A percentile compares a stretch with the other conserved stretches of the same genome.
Conservation (phyloP, 495 filamentous ascomycete species). For the Neurospora sp. region DNA sequence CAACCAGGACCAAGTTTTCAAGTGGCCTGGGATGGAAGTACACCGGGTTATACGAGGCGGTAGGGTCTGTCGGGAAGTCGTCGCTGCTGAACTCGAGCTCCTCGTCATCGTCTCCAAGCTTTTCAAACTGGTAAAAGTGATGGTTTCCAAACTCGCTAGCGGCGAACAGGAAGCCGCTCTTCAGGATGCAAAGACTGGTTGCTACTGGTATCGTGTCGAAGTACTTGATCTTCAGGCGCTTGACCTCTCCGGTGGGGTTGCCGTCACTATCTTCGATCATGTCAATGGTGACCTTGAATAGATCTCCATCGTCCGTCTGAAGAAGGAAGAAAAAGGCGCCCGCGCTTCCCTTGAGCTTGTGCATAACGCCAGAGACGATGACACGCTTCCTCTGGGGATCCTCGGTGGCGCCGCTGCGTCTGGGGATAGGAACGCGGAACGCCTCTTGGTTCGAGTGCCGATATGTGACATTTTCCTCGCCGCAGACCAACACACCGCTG, state of each 20-base stretch:
- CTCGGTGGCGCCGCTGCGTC: conserved; percentile 75
- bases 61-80: conserved; percentile 62
- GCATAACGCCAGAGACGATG: conserved; percentile 87
- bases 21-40: conserved; percentile 76
- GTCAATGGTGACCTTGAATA: conserved; percentile 93
- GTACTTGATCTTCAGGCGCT: conserved; percentile 84
- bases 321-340: conserved; percentile 92
- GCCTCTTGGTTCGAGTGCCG: conserved; percentile 84
- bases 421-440: conserved; percentile 81
- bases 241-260: conserved; percentile 69
- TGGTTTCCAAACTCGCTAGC: conserved; percentile 89
- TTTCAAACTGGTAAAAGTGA: conserved; percentile 94
- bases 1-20: conserved; percentile 75
- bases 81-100: conserved; percentile 80
- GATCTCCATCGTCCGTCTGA: conserved; percentile 90
- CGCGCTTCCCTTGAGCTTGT: conserved; percentile 76
- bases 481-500: conserved; percentile 89
- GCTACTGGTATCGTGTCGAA: conserved; percentile 93
- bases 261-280: conserved; percentile 76
- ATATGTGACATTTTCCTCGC: conserved; percentile 90
- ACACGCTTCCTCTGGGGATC: conserved; percentile 82
- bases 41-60: conserved; percentile 55
- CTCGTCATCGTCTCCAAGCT: conserved; percentile 92
- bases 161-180: conserved; percentile 91
- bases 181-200: conserved; percentile 77